Evolutionary conservation across 2,329 filamentous ascomycete species (phyloP).

Genomic region (Monascus ruber): DNA sequence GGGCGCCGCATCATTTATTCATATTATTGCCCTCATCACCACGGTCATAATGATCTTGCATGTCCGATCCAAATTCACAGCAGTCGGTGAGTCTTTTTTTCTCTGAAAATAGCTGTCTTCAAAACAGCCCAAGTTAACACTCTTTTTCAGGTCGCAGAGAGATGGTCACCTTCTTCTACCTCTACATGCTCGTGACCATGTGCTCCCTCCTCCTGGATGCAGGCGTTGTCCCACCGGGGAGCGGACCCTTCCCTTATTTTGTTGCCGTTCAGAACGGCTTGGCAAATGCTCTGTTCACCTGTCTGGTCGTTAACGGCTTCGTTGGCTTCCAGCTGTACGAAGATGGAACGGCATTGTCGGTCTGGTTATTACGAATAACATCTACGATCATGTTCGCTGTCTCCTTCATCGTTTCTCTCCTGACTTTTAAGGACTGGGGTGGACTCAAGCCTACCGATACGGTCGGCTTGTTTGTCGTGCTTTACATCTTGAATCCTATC

Average conservation of each 20-base stretch:
- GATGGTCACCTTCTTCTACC: conserved; percentile 87
- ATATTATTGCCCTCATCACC: conserved; percentile 84
- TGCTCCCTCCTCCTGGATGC: conserved; percentile 84
- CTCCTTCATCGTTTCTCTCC: conserved; percentile 73
- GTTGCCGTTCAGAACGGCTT: conserved; percentile 78
- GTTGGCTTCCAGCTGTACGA: conserved; percentile 98
- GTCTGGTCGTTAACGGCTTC: conserved; percentile 90
- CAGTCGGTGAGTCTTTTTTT: conserved; percentile 58
- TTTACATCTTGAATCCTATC: conserved; percentile 84
- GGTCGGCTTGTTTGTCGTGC: conserved; percentile 75
- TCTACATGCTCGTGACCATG: conserved; percentile 84
- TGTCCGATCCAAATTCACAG: conserved; percentile 93
- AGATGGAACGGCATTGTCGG: conserved; percentile 82
- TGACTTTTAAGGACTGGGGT: conserved; percentile 87
- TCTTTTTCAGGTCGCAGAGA: conserved; percentile 48
- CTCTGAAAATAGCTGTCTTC: too few species aligned
- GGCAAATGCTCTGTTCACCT: conserved; percentile 73
- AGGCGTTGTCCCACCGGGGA: conserved; percentile 78
- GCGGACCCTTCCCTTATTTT: conserved; percentile 77
- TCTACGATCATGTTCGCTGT: conserved; percentile 75
- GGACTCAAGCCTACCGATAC: conserved; percentile 78
- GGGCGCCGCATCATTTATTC: conserved; percentile 78
- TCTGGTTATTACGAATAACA: conserved; percentile 78
- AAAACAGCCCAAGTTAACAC: background rate
- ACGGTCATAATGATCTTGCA: conserved; percentile 96